Conservation (phyloP, 2,329 filamentous ascomycete genomes). For the Colletotrichum spaethianum region DNA sequence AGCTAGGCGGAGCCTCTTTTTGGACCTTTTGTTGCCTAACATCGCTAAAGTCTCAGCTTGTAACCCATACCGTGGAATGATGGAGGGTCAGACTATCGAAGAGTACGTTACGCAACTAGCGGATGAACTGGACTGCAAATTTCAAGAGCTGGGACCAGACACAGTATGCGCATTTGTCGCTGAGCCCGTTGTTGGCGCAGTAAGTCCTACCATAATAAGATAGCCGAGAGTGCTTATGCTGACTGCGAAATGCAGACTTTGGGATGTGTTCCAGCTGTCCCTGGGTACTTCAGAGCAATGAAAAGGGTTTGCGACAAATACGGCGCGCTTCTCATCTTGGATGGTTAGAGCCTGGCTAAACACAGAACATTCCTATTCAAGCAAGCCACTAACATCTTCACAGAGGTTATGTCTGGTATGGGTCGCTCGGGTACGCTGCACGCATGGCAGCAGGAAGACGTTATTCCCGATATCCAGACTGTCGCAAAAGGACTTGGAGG, state of each 20-base stretch:
- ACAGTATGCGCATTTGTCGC: conserved; percentile 73
- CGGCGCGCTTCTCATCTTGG: conserved; percentile 81
- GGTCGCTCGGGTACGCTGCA: conserved; percentile 32
- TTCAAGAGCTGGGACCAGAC: conserved; percentile 73
- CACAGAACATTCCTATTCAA: not conserved
- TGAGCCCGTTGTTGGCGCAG: conserved; percentile 81
- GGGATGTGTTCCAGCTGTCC: conserved; percentile 73
- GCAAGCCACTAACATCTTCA: not conserved
- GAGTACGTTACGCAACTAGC: conserved; percentile 68
- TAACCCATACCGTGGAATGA: conserved; percentile 73
- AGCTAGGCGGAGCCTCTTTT: conserved; percentile 72
- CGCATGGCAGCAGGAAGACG: conserved; percentile 46
- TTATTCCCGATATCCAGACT: conserved; percentile 68
- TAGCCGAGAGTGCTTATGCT: not conserved
- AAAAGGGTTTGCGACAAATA: conserved; percentile 78
- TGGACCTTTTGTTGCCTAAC: conserved; percentile 71
- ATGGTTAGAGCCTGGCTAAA: conserved; percentile 50
- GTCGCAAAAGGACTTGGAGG: conserved; percentile 72
- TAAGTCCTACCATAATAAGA: conserved; percentile 56
- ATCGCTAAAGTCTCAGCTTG: conserved; percentile 76
- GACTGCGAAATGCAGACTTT: conserved; percentile 64
- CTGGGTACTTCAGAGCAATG: conserved; percentile 76
- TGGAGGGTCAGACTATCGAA: conserved; percentile 65
- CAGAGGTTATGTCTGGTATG: conserved; percentile 50
- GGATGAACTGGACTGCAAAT: conserved; percentile 77